Percentiles rank a stretch among this genome's conserved stretches.
Conservation (phyloP, 2,329 filamentous ascomycete genomes). For the Trichoderma harzianum region DNA sequence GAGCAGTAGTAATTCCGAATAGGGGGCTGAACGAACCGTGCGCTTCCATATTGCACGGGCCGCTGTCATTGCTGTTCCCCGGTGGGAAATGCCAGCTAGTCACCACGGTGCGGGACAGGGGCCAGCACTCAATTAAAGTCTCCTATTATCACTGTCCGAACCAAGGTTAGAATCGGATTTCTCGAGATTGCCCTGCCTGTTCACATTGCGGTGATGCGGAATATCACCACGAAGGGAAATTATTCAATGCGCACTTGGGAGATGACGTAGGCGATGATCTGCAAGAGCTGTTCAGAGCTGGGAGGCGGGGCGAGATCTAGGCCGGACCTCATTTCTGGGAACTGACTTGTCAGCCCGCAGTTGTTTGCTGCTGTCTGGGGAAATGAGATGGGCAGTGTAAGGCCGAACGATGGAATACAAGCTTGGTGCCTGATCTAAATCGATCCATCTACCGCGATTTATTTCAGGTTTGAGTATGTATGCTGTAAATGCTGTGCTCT, state of each 20-base stretch:
- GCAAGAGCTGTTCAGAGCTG: neutral
- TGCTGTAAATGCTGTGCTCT: neutral
- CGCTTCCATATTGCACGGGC: neutral
- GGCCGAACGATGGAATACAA: neutral
- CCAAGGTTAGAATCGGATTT: neutral
- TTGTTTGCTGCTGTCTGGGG: neutral
- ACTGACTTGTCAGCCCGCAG: conserved; percentile 13
- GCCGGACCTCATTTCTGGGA: conserved; percentile 4
- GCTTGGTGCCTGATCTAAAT: neutral
- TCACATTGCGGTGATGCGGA: neutral
- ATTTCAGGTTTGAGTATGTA: neutral
- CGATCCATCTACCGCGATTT: neutral
- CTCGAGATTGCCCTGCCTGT: conserved; percentile 9
- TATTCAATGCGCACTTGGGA: neutral
- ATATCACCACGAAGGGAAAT: neutral
- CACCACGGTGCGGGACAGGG: neutral
- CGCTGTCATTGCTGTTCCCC: neutral
- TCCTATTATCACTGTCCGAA: neutral
- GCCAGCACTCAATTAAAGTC: neutral
- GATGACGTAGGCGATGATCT: conserved; percentile 5
- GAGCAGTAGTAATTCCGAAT: neutral
- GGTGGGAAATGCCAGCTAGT: neutral
- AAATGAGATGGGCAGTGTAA: neutral
- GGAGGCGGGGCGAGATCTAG: conserved; percentile 10
- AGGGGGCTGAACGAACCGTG: conserved; percentile 9